phyloP scores from a whole-genome alignment of 2,329 filamentous ascomycete genomes.

The Rhynchosporium agropyri region DNA sequence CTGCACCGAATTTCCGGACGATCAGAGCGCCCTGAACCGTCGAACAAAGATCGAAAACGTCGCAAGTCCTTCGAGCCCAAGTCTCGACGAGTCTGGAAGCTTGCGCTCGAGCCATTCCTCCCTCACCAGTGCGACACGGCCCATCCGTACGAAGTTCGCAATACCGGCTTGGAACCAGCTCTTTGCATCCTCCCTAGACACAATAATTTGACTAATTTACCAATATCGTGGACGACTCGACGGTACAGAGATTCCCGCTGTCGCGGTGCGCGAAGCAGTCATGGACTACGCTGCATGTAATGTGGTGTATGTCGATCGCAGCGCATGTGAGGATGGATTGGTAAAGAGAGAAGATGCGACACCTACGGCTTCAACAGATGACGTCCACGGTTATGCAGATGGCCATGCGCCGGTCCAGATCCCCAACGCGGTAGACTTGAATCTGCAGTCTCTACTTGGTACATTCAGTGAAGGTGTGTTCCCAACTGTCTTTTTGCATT shows the following conservation, averaged over 20 bases:
- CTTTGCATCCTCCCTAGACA: conserved; percentile 8
- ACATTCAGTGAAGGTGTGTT: conserved; percentile 53
- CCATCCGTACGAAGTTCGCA: conserved; percentile 25
- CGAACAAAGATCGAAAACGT: conserved; percentile 1
- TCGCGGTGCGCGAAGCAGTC: conserved; percentile 39
- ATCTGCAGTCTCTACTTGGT: conserved; percentile 52
- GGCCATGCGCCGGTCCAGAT: conserved; percentile 23
- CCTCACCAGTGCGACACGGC: conserved; percentile 30
- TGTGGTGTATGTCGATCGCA: conserved; percentile 49
- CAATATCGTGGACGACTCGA: conserved; percentile 32
- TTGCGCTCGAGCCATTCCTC: conserved; percentile 32
- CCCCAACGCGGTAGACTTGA: conserved; percentile 47
- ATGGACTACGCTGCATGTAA: conserved; percentile 50
- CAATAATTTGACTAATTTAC: conserved; percentile 18
- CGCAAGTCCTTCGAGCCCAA: conserved; percentile 24
- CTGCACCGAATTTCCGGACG: conserved; percentile 13
- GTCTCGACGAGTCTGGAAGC: conserved; percentile 35
- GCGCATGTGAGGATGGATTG: conserved; percentile 44
- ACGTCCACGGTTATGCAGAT: conserved; percentile 25
- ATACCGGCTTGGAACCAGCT: conserved; percentile 18
- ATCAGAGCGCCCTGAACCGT: conserved; percentile 16
- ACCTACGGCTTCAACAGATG: conserved; percentile 37
- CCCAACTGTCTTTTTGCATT: conserved; percentile 12
- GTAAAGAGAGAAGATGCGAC: conserved; percentile 42
- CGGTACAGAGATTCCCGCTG: conserved; percentile 31